Percentiles rank a stretch among this genome's conserved stretches.
phyloP scores from a whole-genome alignment of 441 rosid species.

The Euphorbia corollata region DNA sequence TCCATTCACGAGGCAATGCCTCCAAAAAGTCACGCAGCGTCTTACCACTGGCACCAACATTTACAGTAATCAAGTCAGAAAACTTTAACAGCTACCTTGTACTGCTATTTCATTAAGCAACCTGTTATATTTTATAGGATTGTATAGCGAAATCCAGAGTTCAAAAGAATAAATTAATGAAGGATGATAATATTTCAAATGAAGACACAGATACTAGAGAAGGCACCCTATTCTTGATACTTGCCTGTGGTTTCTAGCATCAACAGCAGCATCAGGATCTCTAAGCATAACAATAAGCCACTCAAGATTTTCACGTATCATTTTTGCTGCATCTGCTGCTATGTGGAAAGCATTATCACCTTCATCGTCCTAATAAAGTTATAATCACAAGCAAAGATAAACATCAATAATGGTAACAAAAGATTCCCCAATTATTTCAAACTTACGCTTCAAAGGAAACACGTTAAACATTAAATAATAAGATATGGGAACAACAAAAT shows the following conservation, averaged over 20 bases:
- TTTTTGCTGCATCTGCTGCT: conserved; percentile 96
- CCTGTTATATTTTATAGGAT: not conserved
- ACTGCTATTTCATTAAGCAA: not conserved
- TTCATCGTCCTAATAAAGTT: conserved; percentile 72
- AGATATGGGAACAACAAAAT: not conserved
- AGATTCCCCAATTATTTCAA: conserved; percentile 12
- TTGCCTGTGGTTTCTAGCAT: conserved; percentile 89
- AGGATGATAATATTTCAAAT: conserved; percentile 3
- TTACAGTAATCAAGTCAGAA: conserved; percentile 19
- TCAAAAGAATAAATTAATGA: conserved; percentile 8
- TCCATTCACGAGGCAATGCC: conserved; percentile 98
- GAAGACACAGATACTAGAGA: not conserved
- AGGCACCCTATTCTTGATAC: conserved; percentile 21
- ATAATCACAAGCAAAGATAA: conserved; percentile 11
- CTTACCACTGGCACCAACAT: conserved; percentile 62
- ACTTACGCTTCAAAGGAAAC: not conserved
- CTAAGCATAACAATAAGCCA: conserved; percentile 91
- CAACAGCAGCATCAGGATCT: conserved; percentile 76
- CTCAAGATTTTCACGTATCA: conserved; percentile 96
- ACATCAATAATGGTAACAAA: not conserved
- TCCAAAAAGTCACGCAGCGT: conserved; percentile 89
- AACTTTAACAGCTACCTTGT: conserved; percentile 3
- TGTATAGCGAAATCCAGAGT: not conserved
- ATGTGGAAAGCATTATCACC: conserved; percentile 97
- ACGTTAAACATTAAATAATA: not conserved